These are phyloP conservation scores for Primulina huaijiensis DNA, from an alignment of 257 asterid species.

Conservation along the genomic window DNA sequence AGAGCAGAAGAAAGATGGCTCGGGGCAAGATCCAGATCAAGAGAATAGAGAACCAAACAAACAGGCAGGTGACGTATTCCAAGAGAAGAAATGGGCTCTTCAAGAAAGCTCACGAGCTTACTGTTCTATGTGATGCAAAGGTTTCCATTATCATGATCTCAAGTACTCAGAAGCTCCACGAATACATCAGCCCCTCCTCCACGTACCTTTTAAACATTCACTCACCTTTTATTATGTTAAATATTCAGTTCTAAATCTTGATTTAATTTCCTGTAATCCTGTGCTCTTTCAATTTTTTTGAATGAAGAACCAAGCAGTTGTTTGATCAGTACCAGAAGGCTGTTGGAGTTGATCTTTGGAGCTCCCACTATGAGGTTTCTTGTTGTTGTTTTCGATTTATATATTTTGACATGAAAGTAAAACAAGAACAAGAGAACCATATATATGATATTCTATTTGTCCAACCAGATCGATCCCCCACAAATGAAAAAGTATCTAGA, in stretches of 20 bases:
- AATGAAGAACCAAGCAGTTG: conserved; percentile 69
- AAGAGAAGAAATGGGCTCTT: conserved; percentile 95
- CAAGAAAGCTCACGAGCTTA: conserved; percentile 92
- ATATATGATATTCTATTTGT: too few species aligned
- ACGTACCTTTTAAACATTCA: conserved; percentile 31
- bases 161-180: conserved; percentile 84
- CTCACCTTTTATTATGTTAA: too few species aligned
- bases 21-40: conserved; percentile 99
- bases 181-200: conserved; percentile 71
- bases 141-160: conserved; percentile 87
- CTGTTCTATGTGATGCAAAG: conserved; percentile 90
- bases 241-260: not conserved
- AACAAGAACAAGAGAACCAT: too few species aligned
- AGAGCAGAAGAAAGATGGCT: conserved; percentile 49
- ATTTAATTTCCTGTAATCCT: not conserved
- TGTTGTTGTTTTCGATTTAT: not conserved
- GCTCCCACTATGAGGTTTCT: conserved; percentile 74
- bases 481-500: not conserved
- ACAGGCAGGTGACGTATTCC: conserved; percentile 96
- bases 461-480: too few species aligned
- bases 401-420: too few species aligned
- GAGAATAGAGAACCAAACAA: conserved; percentile 92
- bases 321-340: conserved; percentile 77
- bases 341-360: conserved; percentile 79
- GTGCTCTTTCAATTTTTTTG: not conserved